Base-by-base conservation (phyloP, 192 early-diverging fungal genomes). In the Lobosporangium transversale region DNA sequence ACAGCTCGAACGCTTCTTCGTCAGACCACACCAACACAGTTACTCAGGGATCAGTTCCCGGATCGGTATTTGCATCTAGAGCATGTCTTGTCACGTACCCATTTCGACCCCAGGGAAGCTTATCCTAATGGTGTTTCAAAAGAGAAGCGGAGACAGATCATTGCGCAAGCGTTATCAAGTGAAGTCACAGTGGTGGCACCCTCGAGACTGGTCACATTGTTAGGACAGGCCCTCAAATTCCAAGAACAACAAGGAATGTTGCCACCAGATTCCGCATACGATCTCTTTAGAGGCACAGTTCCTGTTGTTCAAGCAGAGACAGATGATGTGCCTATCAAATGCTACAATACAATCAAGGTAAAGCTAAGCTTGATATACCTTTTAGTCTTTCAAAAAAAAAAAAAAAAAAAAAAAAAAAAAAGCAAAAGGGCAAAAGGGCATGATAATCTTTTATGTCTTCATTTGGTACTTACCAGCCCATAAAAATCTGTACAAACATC, bases 11-110 rank as follows among this genome's bases (percentile, higher is more conserved):
- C 90, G 2, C 74, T 97, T 43, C 75, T 99, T 62, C 80, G 93
- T 37, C 92, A 97, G 60, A 98, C 95, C 0, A 95, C 96, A 40
- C 92, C 95, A 2, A 95, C 96, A 92, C 89, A 97, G 58, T 48
- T 92, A 27, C 69, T 98, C 47, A 88, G 90, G 27, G 86, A 90
- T 9, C 71, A 83, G 14, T 83, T 91, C 42, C 89, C 92, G 1
- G 95, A 97, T 15, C 85, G 94, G 33, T 96, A 96, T 65, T 73
- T 94, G 26, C 85, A 88, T 23, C 71, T 99, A 14, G 97, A 97
- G 73, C 83, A 89, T 51, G 70, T 96, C 15, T 64, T 97, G 23
- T 90, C 93, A 0, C 62, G 81, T 23, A 87, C 87, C 17, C 80
- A 83, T 48, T 91, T 94, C 53, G 92, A 95, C 79, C 68, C 87